Conservation (phyloP, 2,329 filamentous ascomycete genomes). For the Chaetothyriales sp. region DNA sequence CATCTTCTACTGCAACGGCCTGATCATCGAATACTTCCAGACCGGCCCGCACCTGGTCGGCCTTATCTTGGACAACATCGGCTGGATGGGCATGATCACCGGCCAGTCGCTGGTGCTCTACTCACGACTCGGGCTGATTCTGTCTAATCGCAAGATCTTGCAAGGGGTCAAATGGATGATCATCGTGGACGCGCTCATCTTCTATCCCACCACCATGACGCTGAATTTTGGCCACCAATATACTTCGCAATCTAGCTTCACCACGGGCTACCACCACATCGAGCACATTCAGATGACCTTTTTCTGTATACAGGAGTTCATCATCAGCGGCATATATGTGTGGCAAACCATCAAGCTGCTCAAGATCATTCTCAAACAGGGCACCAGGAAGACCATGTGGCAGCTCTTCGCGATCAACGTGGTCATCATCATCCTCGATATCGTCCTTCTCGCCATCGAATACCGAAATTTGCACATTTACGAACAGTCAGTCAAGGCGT, state of each 20-base stretch:
- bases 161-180: constrained; percentile 33
- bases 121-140: constrained; percentile 46
- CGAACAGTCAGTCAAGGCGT: constrained; percentile 28
- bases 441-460: constrained; percentile 26
- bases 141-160: constrained; percentile 33
- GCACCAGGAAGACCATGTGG: constrained; percentile 33
- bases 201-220: constrained; percentile 31
- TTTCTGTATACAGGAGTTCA: constrained; percentile 32
- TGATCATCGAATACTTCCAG: constrained; percentile 7
- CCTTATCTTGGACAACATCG: constrained; percentile 34
- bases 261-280: constrained; percentile 26
- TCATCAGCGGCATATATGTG: constrained; percentile 37
- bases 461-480: constrained; percentile 26
- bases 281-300: constrained; percentile 32
- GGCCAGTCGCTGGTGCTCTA: constrained; percentile 48
- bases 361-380: constrained; percentile 26
- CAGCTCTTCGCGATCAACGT: constrained; percentile 40
- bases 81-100: constrained; percentile 46
- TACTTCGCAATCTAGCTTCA: constrained; percentile 19
- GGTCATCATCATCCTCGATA: constrained; percentile 32
- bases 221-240: constrained; percentile 20
- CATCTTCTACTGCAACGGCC: constrained; percentile 25
- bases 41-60: not conserved
- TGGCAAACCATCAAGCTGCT: constrained; percentile 34
- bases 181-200: constrained; percentile 27